Evolutionary conservation across 2,329 filamentous ascomycete genomes (phyloP), one percentile per base, ranked within the genome.

Genomic region (Scedosporium dehoogii): DNA sequence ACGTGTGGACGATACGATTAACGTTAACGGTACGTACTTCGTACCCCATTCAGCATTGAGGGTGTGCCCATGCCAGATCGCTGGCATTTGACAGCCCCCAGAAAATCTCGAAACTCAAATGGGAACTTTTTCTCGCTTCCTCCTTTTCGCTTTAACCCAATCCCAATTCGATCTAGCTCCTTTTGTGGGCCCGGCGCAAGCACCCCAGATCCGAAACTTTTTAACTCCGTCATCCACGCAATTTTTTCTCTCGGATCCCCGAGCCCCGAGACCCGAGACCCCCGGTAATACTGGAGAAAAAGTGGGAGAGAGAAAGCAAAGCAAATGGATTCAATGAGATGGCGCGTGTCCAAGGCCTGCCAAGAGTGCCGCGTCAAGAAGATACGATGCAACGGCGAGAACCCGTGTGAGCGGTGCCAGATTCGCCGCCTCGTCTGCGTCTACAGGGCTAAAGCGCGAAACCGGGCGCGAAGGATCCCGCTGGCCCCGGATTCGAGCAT

Each of bases 301-400:
- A n/a, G n/a, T 38, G 12, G 23, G 12, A 7, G 14, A 25, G 7
- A 57, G 16, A n/a, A 14, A 58, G 33, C 27, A 58, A n/a, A 41
- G 7, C 56, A n/a, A 61, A 62, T 62, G 60, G 60, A 62, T 41
- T 44, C 60, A 27, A 25, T 51, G 6, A 62, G 58, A 27, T 62
- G 60, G 60, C 51, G 53, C 23, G 72, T 72, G 63, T 72, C 71
- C 63, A 73, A 73, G 64, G 71, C 71, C 25, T 73, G 71, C 62
- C 67, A 73, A 38, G 70, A 71, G 65, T 73, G 71, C 61, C 71
- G 71, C 51, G 64, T 64, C 59, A 70, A 71, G 63, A 73, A 73
- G 66, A 70, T 71, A 62, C 67, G 70, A 58, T 73, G 71, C 69
- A 69, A 72, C 60, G 71, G 71, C 59, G 66, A 67, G 41, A 66